Evolutionary conservation across 2,329 filamentous ascomycete genomes (phyloP).

Genomic region (Trichoderma atrobrunneum): DNA sequence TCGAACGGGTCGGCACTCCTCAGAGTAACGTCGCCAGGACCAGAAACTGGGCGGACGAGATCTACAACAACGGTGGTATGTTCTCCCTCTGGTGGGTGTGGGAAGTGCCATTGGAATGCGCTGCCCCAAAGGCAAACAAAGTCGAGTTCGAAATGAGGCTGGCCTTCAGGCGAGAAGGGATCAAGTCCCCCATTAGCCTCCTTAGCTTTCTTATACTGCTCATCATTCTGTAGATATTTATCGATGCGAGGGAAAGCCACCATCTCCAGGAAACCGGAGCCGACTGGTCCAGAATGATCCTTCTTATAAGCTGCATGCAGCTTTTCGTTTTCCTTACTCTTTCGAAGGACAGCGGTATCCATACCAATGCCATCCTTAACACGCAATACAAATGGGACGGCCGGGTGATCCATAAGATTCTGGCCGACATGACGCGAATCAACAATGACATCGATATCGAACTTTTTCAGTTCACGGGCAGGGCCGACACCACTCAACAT

Average conservation of each 20-base stretch:
- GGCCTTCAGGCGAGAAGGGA: conserved; percentile 54
- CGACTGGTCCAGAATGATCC: conserved; percentile 40
- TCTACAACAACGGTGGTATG: conserved; percentile 57
- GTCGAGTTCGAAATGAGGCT: conserved; percentile 62
- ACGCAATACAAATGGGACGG: conserved; percentile 49
- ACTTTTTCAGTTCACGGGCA: conserved; percentile 47
- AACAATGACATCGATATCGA: conserved; percentile 51
- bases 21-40: conserved; percentile 53
- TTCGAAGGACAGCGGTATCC: conserved; percentile 41
- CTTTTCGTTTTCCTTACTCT: conserved; percentile 33
- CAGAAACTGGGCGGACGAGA: conserved; percentile 41
- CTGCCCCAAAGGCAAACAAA: conserved; percentile 57
- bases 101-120: conserved; percentile 49
- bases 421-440: conserved; percentile 62
- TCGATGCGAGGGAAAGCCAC: conserved; percentile 59
- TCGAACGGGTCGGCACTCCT: conserved; percentile 55
- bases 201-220: conserved; percentile 45
- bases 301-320: conserved; percentile 37
- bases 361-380: conserved; percentile 41
- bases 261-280: conserved; percentile 46
- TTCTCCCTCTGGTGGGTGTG: conserved; percentile 40
- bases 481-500: conserved; percentile 63
- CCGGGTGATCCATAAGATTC: conserved; percentile 62
- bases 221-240: conserved; percentile 45
- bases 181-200: conserved; percentile 44